Percentiles rank a stretch among this genome's conserved stretches.
These are phyloP conservation scores for Blastomyces emzantsi DNA, from an alignment of 2,329 filamentous ascomycete genomes.

Conservation along the genomic window DNA sequence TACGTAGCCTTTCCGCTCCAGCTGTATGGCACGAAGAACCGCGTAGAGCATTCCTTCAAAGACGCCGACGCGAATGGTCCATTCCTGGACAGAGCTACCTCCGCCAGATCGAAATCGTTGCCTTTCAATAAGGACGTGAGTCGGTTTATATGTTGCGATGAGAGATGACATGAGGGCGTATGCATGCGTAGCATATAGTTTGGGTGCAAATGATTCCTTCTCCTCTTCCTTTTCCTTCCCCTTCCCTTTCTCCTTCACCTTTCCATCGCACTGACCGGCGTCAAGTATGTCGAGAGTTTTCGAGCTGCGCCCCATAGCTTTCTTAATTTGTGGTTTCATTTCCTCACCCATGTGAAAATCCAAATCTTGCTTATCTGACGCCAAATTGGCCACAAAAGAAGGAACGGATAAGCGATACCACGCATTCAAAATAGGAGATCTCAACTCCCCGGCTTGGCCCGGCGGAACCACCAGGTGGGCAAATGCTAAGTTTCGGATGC, in stretches of 20 bases:
- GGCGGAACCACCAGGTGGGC: slow-evolving; percentile 47
- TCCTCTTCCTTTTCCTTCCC: slow-evolving; percentile 21
- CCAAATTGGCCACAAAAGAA: slow-evolving; percentile 15
- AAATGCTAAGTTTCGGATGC: slow-evolving; percentile 70
- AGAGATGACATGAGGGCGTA: slow-evolving; percentile 47
- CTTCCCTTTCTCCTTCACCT: neutral
- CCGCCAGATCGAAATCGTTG: slow-evolving; percentile 58
- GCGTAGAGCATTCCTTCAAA: slow-evolving; percentile 76
- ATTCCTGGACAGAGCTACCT: slow-evolving; percentile 60
- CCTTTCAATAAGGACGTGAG: slow-evolving; percentile 61
- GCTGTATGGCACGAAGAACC: slow-evolving; percentile 49
- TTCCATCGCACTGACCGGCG: neutral
- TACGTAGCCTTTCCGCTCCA: slow-evolving; percentile 27
- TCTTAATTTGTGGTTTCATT: slow-evolving; percentile 7
- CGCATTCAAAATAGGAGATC: slow-evolving; percentile 25
- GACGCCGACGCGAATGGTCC: slow-evolving; percentile 74
- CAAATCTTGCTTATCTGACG: neutral
- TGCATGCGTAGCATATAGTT: slow-evolving; percentile 46
- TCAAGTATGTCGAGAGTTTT: neutral
- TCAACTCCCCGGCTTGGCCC: slow-evolving; percentile 11
- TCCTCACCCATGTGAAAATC: slow-evolving; percentile 6
- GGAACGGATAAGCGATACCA: slow-evolving; percentile 37
- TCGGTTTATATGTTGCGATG: slow-evolving; percentile 46
- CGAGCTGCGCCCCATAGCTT: neutral
- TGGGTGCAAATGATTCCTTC: slow-evolving; percentile 45